Evolutionary conservation across 768 basidiomycete species (phyloP).

Genomic region (Leccinum pellstonianum): DNA sequence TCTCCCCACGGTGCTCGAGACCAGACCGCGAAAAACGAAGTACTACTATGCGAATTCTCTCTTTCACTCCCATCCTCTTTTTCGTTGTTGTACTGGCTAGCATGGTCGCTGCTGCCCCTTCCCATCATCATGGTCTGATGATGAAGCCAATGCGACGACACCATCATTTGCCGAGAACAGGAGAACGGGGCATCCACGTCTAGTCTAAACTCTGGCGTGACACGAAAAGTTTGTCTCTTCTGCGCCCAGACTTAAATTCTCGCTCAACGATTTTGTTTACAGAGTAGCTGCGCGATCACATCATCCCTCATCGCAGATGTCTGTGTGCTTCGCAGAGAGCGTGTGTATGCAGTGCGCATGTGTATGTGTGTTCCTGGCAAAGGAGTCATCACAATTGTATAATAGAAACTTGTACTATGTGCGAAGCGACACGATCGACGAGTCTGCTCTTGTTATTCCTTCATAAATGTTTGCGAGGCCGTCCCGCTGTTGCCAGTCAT

Average conservation of each 20-base stretch:
- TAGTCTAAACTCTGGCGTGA: neutral
- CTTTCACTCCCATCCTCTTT: constrained; percentile 2
- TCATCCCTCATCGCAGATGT: neutral
- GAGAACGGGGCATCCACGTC: neutral
- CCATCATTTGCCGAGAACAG: neutral
- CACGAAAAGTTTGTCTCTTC: neutral
- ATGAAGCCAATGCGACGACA: constrained; percentile 1
- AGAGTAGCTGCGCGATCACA: constrained; percentile 1
- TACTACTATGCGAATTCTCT: constrained; percentile 10
- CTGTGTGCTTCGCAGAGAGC: neutral
- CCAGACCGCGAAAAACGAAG: neutral
- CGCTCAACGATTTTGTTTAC: neutral
- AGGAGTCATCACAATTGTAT: neutral
- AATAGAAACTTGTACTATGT: neutral
- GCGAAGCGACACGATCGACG: neutral
- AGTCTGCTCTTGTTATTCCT: neutral
- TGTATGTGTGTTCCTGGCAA: neutral
- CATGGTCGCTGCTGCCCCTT: constrained; percentile 2
- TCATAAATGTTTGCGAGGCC: neutral
- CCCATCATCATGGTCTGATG: neutral
- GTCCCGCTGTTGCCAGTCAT: too few species aligned
- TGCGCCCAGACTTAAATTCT: neutral
- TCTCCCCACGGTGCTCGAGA: neutral
- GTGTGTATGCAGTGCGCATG: too few species aligned
- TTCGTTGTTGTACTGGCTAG: constrained; percentile 2